Percentiles rank a stretch among this genome's conserved stretches.
phyloP scores from a whole-genome alignment of 768 basidiomycete genomes.

The Boletellus sp. region DNA sequence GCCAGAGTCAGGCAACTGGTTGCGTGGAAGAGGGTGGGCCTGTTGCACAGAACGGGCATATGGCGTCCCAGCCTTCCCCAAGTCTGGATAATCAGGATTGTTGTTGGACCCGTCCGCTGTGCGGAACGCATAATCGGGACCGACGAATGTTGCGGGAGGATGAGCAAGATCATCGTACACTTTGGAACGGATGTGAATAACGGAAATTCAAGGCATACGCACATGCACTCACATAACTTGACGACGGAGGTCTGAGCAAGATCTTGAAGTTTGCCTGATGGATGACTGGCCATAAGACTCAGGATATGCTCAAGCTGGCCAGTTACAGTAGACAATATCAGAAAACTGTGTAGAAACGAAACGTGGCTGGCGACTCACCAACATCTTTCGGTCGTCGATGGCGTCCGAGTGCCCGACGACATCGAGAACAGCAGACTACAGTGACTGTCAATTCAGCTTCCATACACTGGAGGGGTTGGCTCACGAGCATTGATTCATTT shows the following conservation, averaged over 20 bases:
- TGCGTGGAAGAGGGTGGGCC: conserved; percentile 54
- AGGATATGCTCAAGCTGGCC: conserved; percentile 68
- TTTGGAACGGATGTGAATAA: conserved; percentile 23
- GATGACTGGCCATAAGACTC: conserved; percentile 56
- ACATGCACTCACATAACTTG: conserved; percentile 49
- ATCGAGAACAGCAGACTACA: conserved; percentile 60
- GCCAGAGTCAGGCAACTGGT: conserved; percentile 75
- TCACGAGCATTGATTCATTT: conserved; percentile 26
- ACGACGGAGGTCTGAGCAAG: conserved; percentile 38
- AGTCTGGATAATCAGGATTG: conserved; percentile 61
- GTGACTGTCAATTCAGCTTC: not conserved
- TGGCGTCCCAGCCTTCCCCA: conserved; percentile 76
- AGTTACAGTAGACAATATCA: not conserved
- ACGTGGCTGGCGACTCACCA: conserved; percentile 43
- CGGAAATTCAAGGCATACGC: not conserved
- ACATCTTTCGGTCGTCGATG: conserved; percentile 74
- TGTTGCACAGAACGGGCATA: conserved; percentile 85
- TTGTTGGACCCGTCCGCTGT: conserved; percentile 76
- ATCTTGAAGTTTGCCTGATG: conserved; percentile 43
- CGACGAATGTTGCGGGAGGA: conserved; percentile 68
- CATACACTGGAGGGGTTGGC: not conserved
- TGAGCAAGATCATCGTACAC: conserved; percentile 83
- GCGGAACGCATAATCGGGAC: conserved; percentile 62
- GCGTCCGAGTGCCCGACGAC: conserved; percentile 53
- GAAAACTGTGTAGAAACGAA: not conserved